These are phyloP conservation scores for Fusarium sp. DNA, from an alignment of 2,329 filamentous ascomycete species.

Conservation along the genomic window DNA sequence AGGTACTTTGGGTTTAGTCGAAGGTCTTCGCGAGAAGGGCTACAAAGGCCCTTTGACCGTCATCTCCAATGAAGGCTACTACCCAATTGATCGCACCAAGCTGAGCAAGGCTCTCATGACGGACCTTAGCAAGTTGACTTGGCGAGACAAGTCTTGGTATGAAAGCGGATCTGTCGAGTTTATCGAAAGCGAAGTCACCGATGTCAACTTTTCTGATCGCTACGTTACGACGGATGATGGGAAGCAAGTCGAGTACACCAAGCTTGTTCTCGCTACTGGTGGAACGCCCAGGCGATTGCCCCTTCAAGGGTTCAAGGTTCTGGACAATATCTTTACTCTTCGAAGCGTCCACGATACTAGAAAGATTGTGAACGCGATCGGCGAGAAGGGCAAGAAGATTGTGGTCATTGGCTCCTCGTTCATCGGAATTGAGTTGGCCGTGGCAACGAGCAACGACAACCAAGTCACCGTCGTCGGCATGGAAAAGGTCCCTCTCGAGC, in stretches of 20 bases:
- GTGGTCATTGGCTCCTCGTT: slow-evolving; percentile 93
- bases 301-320: slow-evolving; percentile 82
- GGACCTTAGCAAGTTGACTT: slow-evolving; percentile 78
- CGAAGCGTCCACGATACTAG: slow-evolving; percentile 79
- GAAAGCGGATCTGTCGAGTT: slow-evolving; percentile 65
- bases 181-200: slow-evolving; percentile 69
- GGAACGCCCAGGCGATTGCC: slow-evolving; percentile 79
- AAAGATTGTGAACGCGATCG: slow-evolving; percentile 79
- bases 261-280: slow-evolving; percentile 89
- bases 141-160: slow-evolving; percentile 80
- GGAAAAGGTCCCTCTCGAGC: slow-evolving; percentile 84
- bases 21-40: slow-evolving; percentile 81
- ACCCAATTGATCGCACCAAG: slow-evolving; percentile 92
- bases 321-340: slow-evolving; percentile 87
- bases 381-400: slow-evolving; percentile 86
- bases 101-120: slow-evolving; percentile 91
- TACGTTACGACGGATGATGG: slow-evolving; percentile 77
- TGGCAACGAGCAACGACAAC: slow-evolving; percentile 80
- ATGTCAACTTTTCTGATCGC: slow-evolving; percentile 77
- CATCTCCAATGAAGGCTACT: slow-evolving; percentile 82
- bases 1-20: slow-evolving; percentile 80
- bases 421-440: slow-evolving; percentile 98
- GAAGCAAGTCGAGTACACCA: slow-evolving; percentile 77
- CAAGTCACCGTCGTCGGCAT: slow-evolving; percentile 86
- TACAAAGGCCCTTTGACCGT: slow-evolving; percentile 82